Evolutionary conservation across 768 basidiomycete species (phyloP).

Genomic region (Naematelia aurantialba): DNA sequence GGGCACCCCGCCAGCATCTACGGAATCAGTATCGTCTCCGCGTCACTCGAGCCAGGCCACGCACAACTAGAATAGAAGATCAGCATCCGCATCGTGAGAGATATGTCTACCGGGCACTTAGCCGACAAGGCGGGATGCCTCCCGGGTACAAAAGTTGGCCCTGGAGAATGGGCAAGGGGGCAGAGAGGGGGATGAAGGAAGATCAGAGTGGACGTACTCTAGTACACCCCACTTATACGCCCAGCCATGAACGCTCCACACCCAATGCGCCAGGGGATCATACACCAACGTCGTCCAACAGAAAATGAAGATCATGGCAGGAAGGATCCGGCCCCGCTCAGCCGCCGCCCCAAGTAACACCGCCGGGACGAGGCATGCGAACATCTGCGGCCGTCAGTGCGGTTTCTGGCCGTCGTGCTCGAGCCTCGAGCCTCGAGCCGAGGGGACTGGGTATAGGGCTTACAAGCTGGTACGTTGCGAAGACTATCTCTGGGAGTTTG

Average conservation of each 20-base stretch:
- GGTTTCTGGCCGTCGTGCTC: too few species aligned
- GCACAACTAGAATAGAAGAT: too few species aligned
- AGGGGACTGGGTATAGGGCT: too few species aligned
- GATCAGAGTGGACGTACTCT: slow-evolving; percentile 41
- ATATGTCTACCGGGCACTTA: too few species aligned
- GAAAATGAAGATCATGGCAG: slow-evolving; percentile 84
- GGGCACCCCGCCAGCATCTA: slow-evolving; percentile 90
- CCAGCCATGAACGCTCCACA: slow-evolving; percentile 82
- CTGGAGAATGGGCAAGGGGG: too few species aligned
- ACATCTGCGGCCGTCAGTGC: slow-evolving; percentile 30
- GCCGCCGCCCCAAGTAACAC: slow-evolving; percentile 75
- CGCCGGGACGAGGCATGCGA: slow-evolving; percentile 71
- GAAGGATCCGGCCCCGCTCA: slow-evolving; percentile 80
- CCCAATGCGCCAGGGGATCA: slow-evolving; percentile 93
- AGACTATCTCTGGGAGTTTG: slow-evolving; percentile 49
- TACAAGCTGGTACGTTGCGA: slow-evolving; percentile 39
- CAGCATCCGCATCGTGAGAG: too few species aligned
- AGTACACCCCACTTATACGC: slow-evolving; percentile 66
- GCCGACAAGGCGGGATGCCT: neutral
- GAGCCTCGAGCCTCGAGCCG: too few species aligned
- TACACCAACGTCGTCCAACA: slow-evolving; percentile 83
- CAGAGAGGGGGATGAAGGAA: neutral
- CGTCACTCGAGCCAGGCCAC: too few species aligned
- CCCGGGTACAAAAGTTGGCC: neutral
- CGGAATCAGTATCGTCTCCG: too few species aligned